phyloP scores from a whole-genome alignment of 228 moss, liverwort and hornwort species.

The Sphagnum fallax region DNA sequence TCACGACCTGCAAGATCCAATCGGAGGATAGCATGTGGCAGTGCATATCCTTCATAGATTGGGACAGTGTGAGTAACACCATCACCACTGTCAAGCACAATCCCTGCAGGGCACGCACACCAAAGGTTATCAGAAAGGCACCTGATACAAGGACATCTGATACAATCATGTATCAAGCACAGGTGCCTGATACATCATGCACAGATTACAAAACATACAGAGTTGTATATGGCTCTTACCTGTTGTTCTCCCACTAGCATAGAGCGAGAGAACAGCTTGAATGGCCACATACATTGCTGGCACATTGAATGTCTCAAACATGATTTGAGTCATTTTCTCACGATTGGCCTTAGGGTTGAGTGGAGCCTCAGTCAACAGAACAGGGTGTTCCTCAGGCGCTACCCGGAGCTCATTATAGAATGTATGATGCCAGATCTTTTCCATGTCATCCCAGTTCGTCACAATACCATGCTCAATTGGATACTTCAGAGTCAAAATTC shows the following conservation, averaged over 20 bases:
- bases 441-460: slow-evolving; percentile 89
- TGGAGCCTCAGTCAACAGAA: slow-evolving; percentile 68
- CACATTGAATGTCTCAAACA: slow-evolving; percentile 84
- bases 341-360: slow-evolving; percentile 84
- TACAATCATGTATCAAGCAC: no score
- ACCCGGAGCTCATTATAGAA: slow-evolving; percentile 86
- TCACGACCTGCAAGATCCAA: slow-evolving; percentile 65
- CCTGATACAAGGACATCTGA: no score
- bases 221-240: slow-evolving; percentile 24
- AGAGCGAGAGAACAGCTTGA: slow-evolving; percentile 73
- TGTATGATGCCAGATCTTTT: slow-evolving; percentile 90
- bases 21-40: slow-evolving; percentile 60
- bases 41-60: slow-evolving; percentile 60
- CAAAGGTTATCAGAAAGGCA: no score
- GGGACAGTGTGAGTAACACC: slow-evolving; percentile 66
- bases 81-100: slow-evolving; percentile 59
- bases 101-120: slow-evolving; percentile 18
- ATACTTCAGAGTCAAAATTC: slow-evolving; percentile 70
- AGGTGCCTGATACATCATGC: no score
- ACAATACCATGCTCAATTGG: slow-evolving; percentile 86
- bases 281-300: slow-evolving; percentile 84
- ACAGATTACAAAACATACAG: no score
- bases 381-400: slow-evolving; percentile 76
- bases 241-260: slow-evolving; percentile 79
- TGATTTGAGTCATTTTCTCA: slow-evolving; percentile 90